Evolutionary conservation across 768 basidiomycete species (phyloP).

Genomic region (Melanogaster broomeanus): DNA sequence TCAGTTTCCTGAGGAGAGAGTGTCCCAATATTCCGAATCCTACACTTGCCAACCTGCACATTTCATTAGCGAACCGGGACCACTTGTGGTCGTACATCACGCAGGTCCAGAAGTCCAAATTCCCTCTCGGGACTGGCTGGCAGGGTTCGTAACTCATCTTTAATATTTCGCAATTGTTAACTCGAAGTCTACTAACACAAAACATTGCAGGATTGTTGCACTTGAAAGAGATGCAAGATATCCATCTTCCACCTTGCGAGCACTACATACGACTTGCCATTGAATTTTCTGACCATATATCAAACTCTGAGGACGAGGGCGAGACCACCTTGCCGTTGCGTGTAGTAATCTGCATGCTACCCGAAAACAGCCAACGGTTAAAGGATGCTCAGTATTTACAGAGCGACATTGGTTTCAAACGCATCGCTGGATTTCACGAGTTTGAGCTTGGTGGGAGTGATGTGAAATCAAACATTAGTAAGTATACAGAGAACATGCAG

Average conservation of each 20-base stretch:
- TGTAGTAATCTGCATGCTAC: conserved; percentile 27
- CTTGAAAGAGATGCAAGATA: neutral
- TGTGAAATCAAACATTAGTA: conserved; percentile 18
- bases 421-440: conserved; percentile 29
- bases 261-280: neutral
- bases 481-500: too few species aligned
- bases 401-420: conserved; percentile 30
- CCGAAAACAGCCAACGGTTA: conserved; percentile 16
- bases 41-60: neutral
- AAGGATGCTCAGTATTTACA: conserved; percentile 20
- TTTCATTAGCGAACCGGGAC: neutral
- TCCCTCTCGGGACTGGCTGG: neutral
- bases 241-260: neutral
- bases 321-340: conserved; percentile 11
- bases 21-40: neutral
- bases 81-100: neutral
- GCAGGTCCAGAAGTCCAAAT: neutral
- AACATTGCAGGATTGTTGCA: neutral
- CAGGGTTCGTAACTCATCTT: neutral
- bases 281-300: neutral
- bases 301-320: neutral
- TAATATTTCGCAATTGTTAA: neutral
- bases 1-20: neutral
- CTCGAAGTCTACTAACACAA: too few species aligned
- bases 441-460: conserved; percentile 28